Conservation (phyloP, 2,329 filamentous ascomycete genomes). For the Myriosclerotinia duriaeana region DNA sequence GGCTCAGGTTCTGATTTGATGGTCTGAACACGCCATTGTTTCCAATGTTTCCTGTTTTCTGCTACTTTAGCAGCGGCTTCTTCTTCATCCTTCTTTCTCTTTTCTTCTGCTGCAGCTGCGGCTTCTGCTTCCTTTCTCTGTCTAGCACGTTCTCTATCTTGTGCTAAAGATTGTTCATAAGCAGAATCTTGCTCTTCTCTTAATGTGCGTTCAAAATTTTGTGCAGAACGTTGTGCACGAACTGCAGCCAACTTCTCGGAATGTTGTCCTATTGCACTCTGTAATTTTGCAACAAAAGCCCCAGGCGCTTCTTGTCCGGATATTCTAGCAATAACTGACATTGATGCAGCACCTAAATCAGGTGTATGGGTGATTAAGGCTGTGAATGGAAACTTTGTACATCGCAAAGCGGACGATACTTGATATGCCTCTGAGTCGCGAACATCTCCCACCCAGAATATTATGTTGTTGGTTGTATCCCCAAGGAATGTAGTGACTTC, state of each 20-base stretch:
- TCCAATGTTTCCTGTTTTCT: conserved; percentile 64
- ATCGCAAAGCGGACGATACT: conserved; percentile 80
- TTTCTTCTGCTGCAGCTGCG: conserved; percentile 66
- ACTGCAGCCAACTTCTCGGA: conserved; percentile 71
- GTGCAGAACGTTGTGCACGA: conserved; percentile 73
- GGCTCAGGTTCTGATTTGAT: conserved; percentile 67
- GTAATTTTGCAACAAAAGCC: conserved; percentile 75
- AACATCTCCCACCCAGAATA: conserved; percentile 92
- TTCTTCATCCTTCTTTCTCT: conserved; percentile 58
- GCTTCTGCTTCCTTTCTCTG: conserved; percentile 74
- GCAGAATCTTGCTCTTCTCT: conserved; percentile 89
- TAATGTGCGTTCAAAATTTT: conserved; percentile 76
- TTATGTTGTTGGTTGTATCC: conserved; percentile 72
- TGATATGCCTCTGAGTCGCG: conserved; percentile 93
- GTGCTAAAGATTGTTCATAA: conserved; percentile 87
- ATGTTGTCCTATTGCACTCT: conserved; percentile 71
- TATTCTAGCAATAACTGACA: conserved; percentile 84
- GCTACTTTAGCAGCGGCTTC: conserved; percentile 57
- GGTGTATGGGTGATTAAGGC: conserved; percentile 86
- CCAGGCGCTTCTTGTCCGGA: conserved; percentile 67
- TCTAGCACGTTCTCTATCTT: conserved; percentile 80
- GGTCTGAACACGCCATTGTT: conserved; percentile 69
- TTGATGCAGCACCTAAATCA: conserved; percentile 76
- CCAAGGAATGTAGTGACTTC: conserved; percentile 74
- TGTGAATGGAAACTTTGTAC: conserved; percentile 90